Base-by-base conservation (phyloP, 2,329 filamentous ascomycete species). In the Botryotinia calthae region DNA sequence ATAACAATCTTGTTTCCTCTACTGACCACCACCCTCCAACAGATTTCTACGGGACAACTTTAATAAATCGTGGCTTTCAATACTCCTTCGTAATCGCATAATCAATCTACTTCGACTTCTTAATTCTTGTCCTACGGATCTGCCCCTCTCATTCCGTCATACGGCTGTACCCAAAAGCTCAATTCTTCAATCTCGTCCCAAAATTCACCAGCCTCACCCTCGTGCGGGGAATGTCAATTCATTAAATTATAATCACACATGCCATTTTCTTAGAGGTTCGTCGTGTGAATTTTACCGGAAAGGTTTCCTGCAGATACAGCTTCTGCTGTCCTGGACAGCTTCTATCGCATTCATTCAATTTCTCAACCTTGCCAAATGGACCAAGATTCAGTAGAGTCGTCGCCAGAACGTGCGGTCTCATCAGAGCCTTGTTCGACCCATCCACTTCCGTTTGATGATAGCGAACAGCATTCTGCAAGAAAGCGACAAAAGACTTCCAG, bases 361-460 rank as follows among this genome's bases (percentile, higher is more conserved):
- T 62, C 65, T 72, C 54, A 70, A 74, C 54, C 66, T 66, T 77
- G 73, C 78, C 85, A 87, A 81, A 81, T 81, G 80, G 80, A 81
- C 76, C 75, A 75, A 76, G 77, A 79, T 74, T 59, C 77, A 72
- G 73, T 73, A 74, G 78, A 81, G 75, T 75, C 77, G 82, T 83
- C 83, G 81, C 85, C 83, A 85, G 86, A 88, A 83, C 86, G 87
- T 82, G 86, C 87, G 79, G 84, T 85, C 82, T 90, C 88, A 79
- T 87, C 87, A 82, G 89, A 91, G 84, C 86, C 87, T 81, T 86
- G 85, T 81, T 87, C 88, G 78, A 88, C 86, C 77, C 86, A 89
- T 75, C 87, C 87, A 70, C 90, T 91, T 76, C 89, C 89, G 58
- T 91, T 90, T 80, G 85, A 89, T 82, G 88, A 90, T 81, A 83